Evolutionary conservation across 345 rosid species (phyloP).

Genomic region (Stellera chamaejasme): DNA sequence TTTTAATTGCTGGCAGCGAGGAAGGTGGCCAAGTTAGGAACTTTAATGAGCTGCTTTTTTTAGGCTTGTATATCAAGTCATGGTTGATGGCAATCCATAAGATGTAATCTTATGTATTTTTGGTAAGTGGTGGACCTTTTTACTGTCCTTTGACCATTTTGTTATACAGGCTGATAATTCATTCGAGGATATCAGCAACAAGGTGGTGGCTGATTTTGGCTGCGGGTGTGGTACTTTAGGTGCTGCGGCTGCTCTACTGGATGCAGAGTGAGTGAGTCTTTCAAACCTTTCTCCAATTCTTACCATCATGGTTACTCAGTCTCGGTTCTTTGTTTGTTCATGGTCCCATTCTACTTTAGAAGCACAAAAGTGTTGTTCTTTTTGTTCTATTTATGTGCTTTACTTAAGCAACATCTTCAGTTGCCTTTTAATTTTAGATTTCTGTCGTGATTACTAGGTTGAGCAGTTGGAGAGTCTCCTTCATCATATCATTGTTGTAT

Average conservation of each 20-base stretch:
- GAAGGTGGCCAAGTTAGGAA: background rate
- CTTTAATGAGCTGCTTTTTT: too few relatives aligned
- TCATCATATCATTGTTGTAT: background rate
- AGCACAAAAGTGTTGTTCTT: background rate
- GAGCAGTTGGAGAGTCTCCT: background rate
- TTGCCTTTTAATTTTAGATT: background rate
- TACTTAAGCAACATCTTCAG: background rate
- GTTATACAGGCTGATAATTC: constrained; percentile 73
- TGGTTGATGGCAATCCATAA: too few relatives aligned
- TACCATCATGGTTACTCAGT: background rate
- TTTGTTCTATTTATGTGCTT: background rate
- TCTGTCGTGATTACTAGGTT: background rate
- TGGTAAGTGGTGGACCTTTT: too few relatives aligned
- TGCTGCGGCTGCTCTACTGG: constrained; percentile 82
- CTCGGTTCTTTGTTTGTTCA: background rate
- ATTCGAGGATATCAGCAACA: constrained; percentile 62
- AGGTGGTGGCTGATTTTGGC: constrained; percentile 91
- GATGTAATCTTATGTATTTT: background rate
- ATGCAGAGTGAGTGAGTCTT: constrained; percentile 58
- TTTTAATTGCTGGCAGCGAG: background rate
- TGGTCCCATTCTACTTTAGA: background rate
- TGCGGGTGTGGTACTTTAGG: constrained; percentile 93
- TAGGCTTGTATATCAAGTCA: too few relatives aligned
- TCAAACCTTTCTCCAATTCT: background rate
- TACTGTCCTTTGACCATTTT: too few relatives aligned